Evolutionary conservation across 148 eudicot genomes (phyloP).

Genomic region (Cornus suecica): DNA sequence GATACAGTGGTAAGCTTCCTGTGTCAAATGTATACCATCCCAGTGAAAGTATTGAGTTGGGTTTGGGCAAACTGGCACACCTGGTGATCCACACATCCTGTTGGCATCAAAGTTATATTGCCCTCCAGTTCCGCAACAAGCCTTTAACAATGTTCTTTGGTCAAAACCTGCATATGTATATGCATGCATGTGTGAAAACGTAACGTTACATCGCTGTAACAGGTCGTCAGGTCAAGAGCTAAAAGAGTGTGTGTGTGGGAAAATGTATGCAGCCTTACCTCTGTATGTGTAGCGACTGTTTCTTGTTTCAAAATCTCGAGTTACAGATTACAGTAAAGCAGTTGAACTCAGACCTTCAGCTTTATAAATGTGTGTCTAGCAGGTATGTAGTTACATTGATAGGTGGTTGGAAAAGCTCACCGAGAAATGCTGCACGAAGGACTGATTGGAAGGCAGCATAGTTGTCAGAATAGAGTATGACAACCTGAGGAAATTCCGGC

Average conservation of each 20-base stretch:
- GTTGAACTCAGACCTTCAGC: no score
- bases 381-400: neutral
- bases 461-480: constrained; percentile 21
- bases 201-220: no score
- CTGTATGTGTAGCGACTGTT: no score
- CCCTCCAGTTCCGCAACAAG: constrained; percentile 10
- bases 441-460: constrained; percentile 12
- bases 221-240: no score
- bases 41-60: neutral
- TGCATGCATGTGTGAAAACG: no score
- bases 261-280: no score
- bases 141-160: neutral
- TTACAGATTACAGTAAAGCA: no score
- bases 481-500: constrained; percentile 11
- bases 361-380: no score
- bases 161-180: neutral
- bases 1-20: neutral
- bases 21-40: constrained; percentile 7
- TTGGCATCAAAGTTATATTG: constrained; percentile 1
- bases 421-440: constrained; percentile 3
- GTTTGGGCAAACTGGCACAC: constrained; percentile 11
- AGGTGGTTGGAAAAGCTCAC: neutral
- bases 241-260: no score
- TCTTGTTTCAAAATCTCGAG: no score
- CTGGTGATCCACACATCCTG: constrained; percentile 3